Conservation (phyloP, 1,284 basidiomycete species). For the Pholiota adiposa region DNA sequence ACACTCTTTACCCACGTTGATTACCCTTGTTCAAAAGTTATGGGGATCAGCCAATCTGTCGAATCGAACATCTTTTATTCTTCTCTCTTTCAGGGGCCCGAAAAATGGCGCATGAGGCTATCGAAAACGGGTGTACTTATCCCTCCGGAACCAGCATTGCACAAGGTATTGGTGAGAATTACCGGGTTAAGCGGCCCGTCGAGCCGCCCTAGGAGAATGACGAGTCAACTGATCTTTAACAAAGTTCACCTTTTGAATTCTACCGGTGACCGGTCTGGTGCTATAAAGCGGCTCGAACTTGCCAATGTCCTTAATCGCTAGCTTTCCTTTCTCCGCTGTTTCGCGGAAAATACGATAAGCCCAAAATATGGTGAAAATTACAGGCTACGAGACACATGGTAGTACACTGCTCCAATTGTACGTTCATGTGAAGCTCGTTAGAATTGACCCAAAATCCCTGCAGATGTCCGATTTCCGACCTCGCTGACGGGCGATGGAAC, state of each 20-base stretch:
- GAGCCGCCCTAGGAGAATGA: background rate
- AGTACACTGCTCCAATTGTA: no score
- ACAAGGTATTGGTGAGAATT: background rate
- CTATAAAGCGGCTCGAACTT: background rate
- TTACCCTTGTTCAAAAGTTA: no score
- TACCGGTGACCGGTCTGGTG: background rate
- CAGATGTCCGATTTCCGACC: conserved; percentile 85
- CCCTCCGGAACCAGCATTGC: background rate
- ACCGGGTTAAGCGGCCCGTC: background rate
- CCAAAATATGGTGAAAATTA: conserved; percentile 31
- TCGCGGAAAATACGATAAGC: background rate
- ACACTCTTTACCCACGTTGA: no score
- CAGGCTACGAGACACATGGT: conserved; percentile 34
- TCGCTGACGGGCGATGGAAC: conserved; percentile 87
- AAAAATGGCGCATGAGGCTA: background rate
- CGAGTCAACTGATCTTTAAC: background rate
- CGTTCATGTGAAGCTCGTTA: background rate
- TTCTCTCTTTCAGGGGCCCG: no score
- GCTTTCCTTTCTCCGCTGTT: background rate
- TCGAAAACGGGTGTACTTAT: background rate
- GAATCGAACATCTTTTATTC: no score
- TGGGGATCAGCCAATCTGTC: no score
- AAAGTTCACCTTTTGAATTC: background rate
- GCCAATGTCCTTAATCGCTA: background rate
- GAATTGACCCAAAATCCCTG: background rate